Conservation (phyloP, 2,329 filamentous ascomycete genomes). For the Ophiosphaerella herpotricha region DNA sequence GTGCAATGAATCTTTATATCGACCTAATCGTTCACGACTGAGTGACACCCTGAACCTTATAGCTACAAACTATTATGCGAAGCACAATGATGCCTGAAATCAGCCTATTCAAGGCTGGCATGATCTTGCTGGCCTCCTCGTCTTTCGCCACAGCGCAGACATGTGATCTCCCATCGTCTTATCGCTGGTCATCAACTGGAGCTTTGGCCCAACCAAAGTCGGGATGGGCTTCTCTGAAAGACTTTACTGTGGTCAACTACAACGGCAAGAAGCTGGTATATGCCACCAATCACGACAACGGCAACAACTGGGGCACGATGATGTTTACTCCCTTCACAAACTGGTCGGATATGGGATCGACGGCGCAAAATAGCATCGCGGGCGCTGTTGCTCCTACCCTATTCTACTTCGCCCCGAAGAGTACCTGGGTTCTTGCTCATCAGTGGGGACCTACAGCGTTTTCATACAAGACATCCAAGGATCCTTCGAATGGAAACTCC, state of each 20-base stretch:
- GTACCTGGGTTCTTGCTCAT: constrained; percentile 67
- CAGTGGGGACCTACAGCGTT: constrained; percentile 67
- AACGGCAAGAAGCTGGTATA: constrained; percentile 67
- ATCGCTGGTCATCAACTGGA: constrained; percentile 60
- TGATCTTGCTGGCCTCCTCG: constrained; percentile 16
- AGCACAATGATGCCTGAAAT: too few species aligned
- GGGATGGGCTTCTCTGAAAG: constrained; percentile 65
- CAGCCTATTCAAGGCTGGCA: background rate
- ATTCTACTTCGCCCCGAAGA: constrained; percentile 66
- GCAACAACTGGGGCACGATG: constrained; percentile 61
- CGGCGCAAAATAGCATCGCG: constrained; percentile 53
- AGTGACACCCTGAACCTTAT: too few species aligned
- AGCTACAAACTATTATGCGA: too few species aligned
- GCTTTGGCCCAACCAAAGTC: constrained; percentile 57
- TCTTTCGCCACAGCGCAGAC: constrained; percentile 17
- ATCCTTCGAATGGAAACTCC: constrained; percentile 62
- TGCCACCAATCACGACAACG: constrained; percentile 52
- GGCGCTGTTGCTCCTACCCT: constrained; percentile 63
- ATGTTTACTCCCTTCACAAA: constrained; percentile 60
- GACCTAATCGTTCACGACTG: too few species aligned
- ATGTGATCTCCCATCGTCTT: constrained; percentile 61
- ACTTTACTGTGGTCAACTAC: constrained; percentile 62
- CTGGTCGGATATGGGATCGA: constrained; percentile 58
- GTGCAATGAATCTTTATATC: too few species aligned
- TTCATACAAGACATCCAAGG: constrained; percentile 62